Percentiles rank a stretch among this genome's conserved stretches.
Conservation (phyloP, 768 basidiomycete species). For the Agrocybe chaxingu region DNA sequence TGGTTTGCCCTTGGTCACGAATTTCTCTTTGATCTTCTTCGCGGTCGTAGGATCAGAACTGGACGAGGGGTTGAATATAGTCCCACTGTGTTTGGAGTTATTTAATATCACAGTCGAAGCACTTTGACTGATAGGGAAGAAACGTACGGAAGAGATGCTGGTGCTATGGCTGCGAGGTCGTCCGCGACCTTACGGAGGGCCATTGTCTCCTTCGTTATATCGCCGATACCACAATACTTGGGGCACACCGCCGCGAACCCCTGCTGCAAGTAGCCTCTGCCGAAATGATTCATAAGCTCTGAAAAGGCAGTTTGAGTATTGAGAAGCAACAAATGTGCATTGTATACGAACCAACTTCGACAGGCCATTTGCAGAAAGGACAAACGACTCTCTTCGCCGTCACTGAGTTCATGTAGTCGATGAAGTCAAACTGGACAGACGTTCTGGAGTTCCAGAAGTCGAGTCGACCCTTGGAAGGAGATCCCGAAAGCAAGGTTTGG, state of each 20-base stretch:
- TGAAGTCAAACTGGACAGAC: slow-evolving; percentile 11
- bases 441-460: slow-evolving; percentile 16
- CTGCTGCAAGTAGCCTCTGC: slow-evolving; percentile 47
- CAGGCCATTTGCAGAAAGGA: slow-evolving; percentile 17
- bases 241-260: slow-evolving; percentile 34
- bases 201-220: slow-evolving; percentile 27
- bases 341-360: background rate
- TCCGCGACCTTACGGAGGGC: slow-evolving; percentile 17
- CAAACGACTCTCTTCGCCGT: slow-evolving; percentile 17
- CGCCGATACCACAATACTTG: slow-evolving; percentile 27
- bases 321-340: background rate
- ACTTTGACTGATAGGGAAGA: slow-evolving; percentile 10
- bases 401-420: slow-evolving; percentile 4
- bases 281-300: slow-evolving; percentile 39
- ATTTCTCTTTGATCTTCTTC: slow-evolving; percentile 1
- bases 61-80: slow-evolving; percentile 10
- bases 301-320: slow-evolving; percentile 9
- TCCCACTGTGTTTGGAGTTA: slow-evolving; percentile 8
- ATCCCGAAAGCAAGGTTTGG: slow-evolving; percentile 5
- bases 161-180: slow-evolving; percentile 7
- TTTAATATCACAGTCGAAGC: background rate
- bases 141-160: background rate
- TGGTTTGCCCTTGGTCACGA: background rate
- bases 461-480: slow-evolving; percentile 10
- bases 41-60: slow-evolving; percentile 2